Percentiles rank a stretch among this genome's conserved stretches.
phyloP scores from a whole-genome alignment of 139 green algal genomes.

The Tetradesmus lagerheimii region DNA sequence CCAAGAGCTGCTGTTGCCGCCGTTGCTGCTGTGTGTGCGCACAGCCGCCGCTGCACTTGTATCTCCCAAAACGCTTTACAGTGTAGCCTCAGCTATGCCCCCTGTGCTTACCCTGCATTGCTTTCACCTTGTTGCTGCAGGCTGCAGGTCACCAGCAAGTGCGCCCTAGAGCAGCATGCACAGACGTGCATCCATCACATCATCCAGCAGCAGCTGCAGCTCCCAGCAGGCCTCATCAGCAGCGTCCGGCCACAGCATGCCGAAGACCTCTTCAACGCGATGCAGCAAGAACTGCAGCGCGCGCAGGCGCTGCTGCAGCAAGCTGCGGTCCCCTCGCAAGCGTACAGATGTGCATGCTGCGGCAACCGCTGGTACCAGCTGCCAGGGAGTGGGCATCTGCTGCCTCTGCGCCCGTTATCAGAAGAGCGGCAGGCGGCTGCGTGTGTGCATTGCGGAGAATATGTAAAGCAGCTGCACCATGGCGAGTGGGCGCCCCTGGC shows the following conservation, averaged over 20 bases:
- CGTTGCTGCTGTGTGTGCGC: neutral
- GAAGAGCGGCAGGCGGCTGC: neutral
- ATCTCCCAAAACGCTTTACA: too few species aligned
- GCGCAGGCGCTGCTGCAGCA: neutral
- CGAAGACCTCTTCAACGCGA: neutral
- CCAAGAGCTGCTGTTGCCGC: neutral
- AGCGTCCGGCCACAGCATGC: conserved; percentile 9
- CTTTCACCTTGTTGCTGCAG: neutral
- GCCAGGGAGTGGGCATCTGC: too few species aligned
- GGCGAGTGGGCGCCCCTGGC: neutral
- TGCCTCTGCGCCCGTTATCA: too few species aligned
- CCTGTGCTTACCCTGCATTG: neutral
- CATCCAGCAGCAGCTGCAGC: neutral
- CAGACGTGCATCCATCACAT: conserved; percentile 2
- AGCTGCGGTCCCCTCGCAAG: neutral
- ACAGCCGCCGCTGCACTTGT: neutral
- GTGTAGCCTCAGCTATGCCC: too few species aligned
- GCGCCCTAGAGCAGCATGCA: neutral
- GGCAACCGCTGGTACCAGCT: neutral
- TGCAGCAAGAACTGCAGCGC: conserved; percentile 22
- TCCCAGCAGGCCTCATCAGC: conserved; percentile 18
- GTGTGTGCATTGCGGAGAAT: neutral
- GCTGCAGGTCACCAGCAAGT: neutral
- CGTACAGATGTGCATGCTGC: neutral
- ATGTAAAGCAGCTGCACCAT: neutral